Evolutionary conservation across 345 rosid species (phyloP).

Genomic region (Pistacia integerrima): DNA sequence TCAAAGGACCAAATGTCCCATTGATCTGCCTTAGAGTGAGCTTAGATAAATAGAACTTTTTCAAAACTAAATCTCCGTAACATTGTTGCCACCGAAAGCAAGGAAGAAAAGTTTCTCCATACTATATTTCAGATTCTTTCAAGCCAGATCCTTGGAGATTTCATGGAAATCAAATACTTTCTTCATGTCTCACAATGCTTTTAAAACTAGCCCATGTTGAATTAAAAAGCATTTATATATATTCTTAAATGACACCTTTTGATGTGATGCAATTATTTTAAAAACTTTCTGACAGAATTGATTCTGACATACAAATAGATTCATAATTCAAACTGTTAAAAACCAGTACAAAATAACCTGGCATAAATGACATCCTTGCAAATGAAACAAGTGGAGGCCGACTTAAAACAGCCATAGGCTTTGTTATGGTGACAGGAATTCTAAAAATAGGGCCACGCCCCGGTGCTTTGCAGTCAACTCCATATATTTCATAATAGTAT

Average conservation of each 20-base stretch:
- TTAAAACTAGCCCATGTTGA: background rate
- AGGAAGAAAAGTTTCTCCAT: background rate
- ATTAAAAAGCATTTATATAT: background rate
- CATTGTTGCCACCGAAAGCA: background rate
- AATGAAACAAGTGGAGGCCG: constrained; percentile 76
- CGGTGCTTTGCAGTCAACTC: constrained; percentile 92
- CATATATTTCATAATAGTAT: constrained; percentile 88
- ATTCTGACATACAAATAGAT: background rate
- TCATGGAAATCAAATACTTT: constrained; percentile 5
- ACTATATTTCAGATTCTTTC: background rate
- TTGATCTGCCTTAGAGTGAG: background rate
- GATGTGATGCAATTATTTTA: background rate
- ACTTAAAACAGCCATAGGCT: constrained; percentile 60
- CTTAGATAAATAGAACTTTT: background rate
- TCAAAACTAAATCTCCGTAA: background rate
- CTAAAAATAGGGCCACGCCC: constrained; percentile 93
- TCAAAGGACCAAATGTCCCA: background rate
- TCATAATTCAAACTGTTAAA: background rate
- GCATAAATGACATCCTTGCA: constrained; percentile 73
- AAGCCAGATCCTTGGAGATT: background rate
- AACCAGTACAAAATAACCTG: constrained; percentile 49
- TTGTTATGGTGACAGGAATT: constrained; percentile 83
- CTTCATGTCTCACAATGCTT: background rate
- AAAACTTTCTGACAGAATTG: too few species aligned
- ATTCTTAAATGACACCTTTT: background rate